A percentile compares a stretch with the other conserved stretches of the same genome.
phyloP scores from a whole-genome alignment of 345 rosid genomes.

The Gossypium mustelinum region DNA sequence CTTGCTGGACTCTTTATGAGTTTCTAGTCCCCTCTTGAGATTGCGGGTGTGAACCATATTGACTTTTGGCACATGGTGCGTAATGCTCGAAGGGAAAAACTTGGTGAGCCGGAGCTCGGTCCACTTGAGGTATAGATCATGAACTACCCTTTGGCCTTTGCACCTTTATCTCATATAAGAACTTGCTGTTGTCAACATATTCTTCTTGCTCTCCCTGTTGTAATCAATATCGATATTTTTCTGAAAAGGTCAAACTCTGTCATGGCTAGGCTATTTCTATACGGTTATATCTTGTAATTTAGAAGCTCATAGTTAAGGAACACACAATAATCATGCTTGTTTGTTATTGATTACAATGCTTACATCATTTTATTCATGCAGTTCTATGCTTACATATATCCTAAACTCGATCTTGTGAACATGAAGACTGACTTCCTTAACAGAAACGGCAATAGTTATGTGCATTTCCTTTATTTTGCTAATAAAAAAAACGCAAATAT shows the following conservation, averaged over 20 bases:
- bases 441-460: conserved; percentile 64
- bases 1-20: conserved; percentile 97
- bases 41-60: conserved; percentile 86
- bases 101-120: conserved; percentile 76
- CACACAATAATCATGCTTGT: not conserved
- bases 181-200: not conserved
- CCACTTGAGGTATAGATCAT: conserved; percentile 60
- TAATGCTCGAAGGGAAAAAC: conserved; percentile 77
- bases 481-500: not conserved
- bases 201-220: not conserved
- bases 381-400: conserved; percentile 69
- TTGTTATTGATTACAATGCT: conserved; percentile 4
- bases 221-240: not conserved
- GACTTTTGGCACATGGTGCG: conserved; percentile 91
- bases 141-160: not conserved
- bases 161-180: not conserved
- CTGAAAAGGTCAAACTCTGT: not conserved
- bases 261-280: not conserved
- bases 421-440: conserved; percentile 89
- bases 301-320: not conserved
- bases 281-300: not conserved
- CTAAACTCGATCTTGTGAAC: conserved; percentile 79
- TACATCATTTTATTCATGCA: conserved; percentile 38
- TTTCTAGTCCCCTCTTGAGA: conserved; percentile 85
- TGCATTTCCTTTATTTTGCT: not conserved